phyloP scores from a whole-genome alignment of 495 filamentous ascomycete species.

The Trichoderma parareesei region DNA sequence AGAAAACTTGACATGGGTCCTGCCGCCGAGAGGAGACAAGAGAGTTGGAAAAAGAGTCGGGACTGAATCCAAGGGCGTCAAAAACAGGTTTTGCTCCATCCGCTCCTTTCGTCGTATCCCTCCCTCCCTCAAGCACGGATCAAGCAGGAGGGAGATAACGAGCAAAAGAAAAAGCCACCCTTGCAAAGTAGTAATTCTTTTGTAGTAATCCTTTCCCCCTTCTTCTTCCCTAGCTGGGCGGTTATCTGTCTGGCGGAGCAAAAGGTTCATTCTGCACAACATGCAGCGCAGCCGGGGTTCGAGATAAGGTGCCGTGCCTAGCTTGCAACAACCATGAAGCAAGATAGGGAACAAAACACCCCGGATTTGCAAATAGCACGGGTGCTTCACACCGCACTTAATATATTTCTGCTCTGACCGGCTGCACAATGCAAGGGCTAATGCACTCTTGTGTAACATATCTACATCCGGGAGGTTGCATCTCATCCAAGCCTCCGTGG shows the following conservation, averaged over 20 bases:
- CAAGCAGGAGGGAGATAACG: background rate
- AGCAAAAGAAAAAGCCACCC: background rate
- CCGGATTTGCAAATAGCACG: conserved; percentile 2
- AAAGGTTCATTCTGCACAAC: background rate
- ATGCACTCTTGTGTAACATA: background rate
- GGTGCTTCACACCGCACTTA: background rate
- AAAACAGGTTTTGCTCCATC: background rate
- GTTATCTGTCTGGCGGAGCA: conserved; percentile 2
- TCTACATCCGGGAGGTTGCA: background rate
- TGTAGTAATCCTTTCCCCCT: background rate
- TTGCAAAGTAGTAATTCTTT: background rate
- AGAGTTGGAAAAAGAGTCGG: no score
- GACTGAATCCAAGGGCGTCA: background rate
- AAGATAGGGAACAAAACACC: conserved; percentile 4
- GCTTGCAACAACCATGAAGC: background rate
- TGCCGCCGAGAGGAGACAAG: no score
- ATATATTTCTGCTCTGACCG: background rate
- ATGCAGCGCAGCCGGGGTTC: background rate
- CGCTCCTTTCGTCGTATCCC: background rate
- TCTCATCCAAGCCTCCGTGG: background rate
- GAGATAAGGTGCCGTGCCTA: conserved; percentile 7
- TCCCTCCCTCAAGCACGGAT: background rate
- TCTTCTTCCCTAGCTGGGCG: background rate
- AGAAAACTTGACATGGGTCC: no score
- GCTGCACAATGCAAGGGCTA: conserved; percentile 5